Percentiles rank a stretch among this genome's conserved stretches.
Conservation (phyloP, 306 rosid species). For the Sesbania bispinosa region DNA sequence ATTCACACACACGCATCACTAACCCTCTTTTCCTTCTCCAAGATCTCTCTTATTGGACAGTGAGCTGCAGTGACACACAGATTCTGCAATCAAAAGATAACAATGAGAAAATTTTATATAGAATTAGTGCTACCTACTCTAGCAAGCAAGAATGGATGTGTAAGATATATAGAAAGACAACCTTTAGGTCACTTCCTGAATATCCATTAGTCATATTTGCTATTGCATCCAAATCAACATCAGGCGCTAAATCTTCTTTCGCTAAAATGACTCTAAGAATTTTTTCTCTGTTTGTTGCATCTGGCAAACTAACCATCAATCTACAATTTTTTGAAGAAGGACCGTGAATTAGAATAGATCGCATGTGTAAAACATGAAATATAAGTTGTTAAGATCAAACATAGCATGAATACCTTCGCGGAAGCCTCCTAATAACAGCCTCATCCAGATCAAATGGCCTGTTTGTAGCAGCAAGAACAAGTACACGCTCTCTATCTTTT, state of each 20-base stretch:
- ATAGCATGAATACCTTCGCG: conserved; percentile 58
- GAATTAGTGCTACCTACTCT: conserved; percentile 10
- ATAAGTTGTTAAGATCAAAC: background rate
- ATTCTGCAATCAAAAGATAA: conserved; percentile 39
- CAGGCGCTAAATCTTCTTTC: conserved; percentile 72
- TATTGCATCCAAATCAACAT: conserved; percentile 69
- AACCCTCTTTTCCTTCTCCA: conserved; percentile 58
- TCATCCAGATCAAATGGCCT: conserved; percentile 99
- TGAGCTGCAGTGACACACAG: conserved; percentile 44
- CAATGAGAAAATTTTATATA: conserved; percentile 4
- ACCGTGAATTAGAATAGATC: background rate
- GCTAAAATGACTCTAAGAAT: conserved; percentile 73
- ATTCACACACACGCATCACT: conserved; percentile 11
- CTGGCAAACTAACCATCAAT: conserved; percentile 95
- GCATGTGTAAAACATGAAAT: background rate
- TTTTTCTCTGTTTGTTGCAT: conserved; percentile 72
- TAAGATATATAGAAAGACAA: conserved; percentile 24
- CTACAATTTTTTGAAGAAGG: conserved; percentile 29
- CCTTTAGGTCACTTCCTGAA: conserved; percentile 96
- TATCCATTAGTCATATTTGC: conserved; percentile 91
- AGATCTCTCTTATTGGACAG: conserved; percentile 43
- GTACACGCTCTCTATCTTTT: conserved; percentile 91
- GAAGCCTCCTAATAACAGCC: conserved; percentile 99
- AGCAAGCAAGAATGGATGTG: conserved; percentile 9
- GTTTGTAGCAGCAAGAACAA: conserved; percentile 96